These are phyloP conservation scores for Fusarium sp. DNA, from an alignment of 2,329 filamentous ascomycete species.

Conservation along the genomic window DNA sequence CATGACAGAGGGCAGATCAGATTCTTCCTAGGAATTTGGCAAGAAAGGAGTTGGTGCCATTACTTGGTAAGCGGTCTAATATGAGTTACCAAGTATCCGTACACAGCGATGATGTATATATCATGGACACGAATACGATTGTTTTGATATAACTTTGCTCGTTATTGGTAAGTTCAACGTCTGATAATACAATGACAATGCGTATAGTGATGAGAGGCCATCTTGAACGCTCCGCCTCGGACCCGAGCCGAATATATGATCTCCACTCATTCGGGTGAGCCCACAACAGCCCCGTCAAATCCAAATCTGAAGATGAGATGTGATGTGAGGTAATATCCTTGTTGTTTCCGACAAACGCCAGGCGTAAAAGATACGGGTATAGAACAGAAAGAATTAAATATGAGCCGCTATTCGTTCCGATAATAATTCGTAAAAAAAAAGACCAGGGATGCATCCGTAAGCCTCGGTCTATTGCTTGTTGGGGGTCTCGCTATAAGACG, in stretches of 20 bases:
- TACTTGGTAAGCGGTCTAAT: not conserved
- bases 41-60: not conserved
- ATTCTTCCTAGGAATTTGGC: no score
- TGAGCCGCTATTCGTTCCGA: constrained; percentile 17
- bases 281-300: constrained; percentile 31
- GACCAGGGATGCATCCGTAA: constrained; percentile 1
- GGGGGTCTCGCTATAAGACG: constrained; percentile 40
- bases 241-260: constrained; percentile 25
- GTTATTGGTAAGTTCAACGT: not conserved
- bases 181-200: not conserved
- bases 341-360: constrained; percentile 39
- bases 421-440: constrained; percentile 15
- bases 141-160: not conserved
- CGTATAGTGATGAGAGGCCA: no score
- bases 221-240: constrained; percentile 21
- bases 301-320: not conserved
- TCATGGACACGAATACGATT: not conserved
- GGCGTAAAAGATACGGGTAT: constrained; percentile 40
- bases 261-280: constrained; percentile 7
- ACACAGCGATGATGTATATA: not conserved
- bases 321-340: constrained; percentile 15
- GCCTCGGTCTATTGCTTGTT: constrained; percentile 37
- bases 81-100: not conserved
- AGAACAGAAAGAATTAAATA: constrained; percentile 7
- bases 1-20: no score